phyloP scores from a whole-genome alignment of 2,329 filamentous ascomycete species.

The Exophiala phaeomuriformis region DNA sequence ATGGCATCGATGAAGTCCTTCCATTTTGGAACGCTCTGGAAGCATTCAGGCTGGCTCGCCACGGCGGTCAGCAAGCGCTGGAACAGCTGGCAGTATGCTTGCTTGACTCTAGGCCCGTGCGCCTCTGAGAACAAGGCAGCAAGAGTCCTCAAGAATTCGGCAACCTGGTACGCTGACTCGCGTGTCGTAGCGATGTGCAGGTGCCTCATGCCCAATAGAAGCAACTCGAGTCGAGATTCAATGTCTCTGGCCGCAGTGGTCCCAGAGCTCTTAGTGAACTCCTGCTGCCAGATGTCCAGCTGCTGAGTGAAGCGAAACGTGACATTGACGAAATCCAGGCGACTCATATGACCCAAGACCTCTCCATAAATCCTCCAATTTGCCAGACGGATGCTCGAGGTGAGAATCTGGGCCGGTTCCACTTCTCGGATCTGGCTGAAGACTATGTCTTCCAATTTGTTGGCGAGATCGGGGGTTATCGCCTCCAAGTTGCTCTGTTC shows the following conservation, averaged over 20 bases:
- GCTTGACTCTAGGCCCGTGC: slow-evolving; percentile 84
- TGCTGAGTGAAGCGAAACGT: slow-evolving; percentile 74
- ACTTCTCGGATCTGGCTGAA: slow-evolving; percentile 90
- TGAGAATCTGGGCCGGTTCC: slow-evolving; percentile 65
- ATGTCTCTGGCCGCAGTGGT: slow-evolving; percentile 57
- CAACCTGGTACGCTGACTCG: slow-evolving; percentile 48
- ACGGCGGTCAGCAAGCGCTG: slow-evolving; percentile 81
- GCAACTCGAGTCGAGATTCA: slow-evolving; percentile 76
- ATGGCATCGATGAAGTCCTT: slow-evolving; percentile 73
- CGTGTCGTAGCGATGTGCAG: slow-evolving; percentile 68
- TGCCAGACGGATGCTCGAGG: slow-evolving; percentile 73
- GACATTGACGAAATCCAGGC: slow-evolving; percentile 79
- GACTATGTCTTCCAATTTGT: slow-evolving; percentile 89
- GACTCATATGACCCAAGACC: slow-evolving; percentile 91
- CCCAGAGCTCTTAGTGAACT: slow-evolving; percentile 57
- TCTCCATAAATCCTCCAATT: slow-evolving; percentile 96
- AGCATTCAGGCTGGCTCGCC: slow-evolving; percentile 68
- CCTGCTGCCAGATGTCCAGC: slow-evolving; percentile 68
- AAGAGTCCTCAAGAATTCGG: slow-evolving; percentile 76
- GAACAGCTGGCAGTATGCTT: slow-evolving; percentile 87
- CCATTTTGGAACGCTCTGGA: slow-evolving; percentile 79
- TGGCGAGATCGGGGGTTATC: slow-evolving; percentile 85
- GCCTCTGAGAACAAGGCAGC: slow-evolving; percentile 75
- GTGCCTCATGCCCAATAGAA: slow-evolving; percentile 87
- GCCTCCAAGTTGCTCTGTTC: slow-evolving; percentile 75